Base-by-base conservation (phyloP, 257 asterid genomes). In the Avicennia marina region DNA sequence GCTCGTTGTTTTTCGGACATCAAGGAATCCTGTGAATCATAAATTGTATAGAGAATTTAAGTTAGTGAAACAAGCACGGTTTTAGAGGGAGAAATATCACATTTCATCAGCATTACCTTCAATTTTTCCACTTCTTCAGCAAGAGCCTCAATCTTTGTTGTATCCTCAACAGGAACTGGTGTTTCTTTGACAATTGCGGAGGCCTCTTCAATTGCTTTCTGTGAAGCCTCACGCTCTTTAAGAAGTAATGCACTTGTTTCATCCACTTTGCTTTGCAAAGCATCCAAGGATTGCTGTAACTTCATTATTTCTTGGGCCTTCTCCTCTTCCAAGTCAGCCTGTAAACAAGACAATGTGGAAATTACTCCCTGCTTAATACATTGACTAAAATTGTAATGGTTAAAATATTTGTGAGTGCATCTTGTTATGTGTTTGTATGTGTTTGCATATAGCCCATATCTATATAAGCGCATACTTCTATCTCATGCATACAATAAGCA, bases 121-220 rank as follows among this genome's bases (percentile, higher is more conserved):
- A 89, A 41, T 29, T 78, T 74, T 24, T 86, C 94, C 71, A 86
- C 65, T 72, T 89, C 95, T 32, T 68, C 87, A 33, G 84, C 74
- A 51, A 89, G 77, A 72, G 84, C 75, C 61, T 89, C 96, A 55
- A 84, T 61, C 71, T 79, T 82, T 45, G 77, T 81, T 13, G 94
- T 84, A 69, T 93, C 83, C 81, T 82, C 96, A 49, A 89, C 89
- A 56, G 90, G 95, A 50, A 86, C 83, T 11, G 81, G 89, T 33
- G 77, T 83, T 65, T 93, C 99, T 24, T 84, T 75, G 52, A 86
- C 87, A 47, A 86, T 66, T 21, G 88, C 65, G 56, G 84, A 65
- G 62, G 78, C 97, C 76, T 89, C 99, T 75, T 81, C 94, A 48
- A 86, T 67, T 62, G 97, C 97, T 78, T 79, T 89, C 73, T 84